A percentile compares a stretch with the other conserved stretches of the same genome.
phyloP scores from a whole-genome alignment of 1,139 yeast species.

The Blastobotrys indianensis region DNA sequence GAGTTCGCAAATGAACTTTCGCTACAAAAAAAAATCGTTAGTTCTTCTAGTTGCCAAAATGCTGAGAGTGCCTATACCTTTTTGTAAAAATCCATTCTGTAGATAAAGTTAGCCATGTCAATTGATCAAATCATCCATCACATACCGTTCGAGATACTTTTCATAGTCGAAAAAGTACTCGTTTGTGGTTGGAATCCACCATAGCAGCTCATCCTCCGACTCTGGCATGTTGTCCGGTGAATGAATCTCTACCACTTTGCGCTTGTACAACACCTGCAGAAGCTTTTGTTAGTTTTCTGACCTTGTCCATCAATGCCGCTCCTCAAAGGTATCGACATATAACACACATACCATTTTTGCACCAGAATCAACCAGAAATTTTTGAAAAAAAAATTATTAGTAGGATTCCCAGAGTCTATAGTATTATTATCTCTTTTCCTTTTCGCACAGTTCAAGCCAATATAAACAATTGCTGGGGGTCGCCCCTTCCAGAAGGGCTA shows the following conservation, averaged over 20 bases:
- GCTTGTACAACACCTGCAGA: constrained; percentile 30
- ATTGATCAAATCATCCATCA: not conserved
- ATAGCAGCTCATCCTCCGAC: constrained; percentile 38
- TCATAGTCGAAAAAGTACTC: constrained; percentile 83
- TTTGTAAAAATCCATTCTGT: constrained; percentile 36
- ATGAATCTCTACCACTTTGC: constrained; percentile 31
- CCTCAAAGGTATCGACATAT: too few relatives aligned
- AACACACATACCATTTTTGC: too few relatives aligned
- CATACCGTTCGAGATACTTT: constrained; percentile 50
- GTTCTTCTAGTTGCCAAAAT: not conserved
- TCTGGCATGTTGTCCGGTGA: constrained; percentile 25
- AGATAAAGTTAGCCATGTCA: not conserved
- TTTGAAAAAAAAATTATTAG: too few relatives aligned
- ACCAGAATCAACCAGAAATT: too few relatives aligned
- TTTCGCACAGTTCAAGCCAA: too few relatives aligned
- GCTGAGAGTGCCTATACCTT: constrained; percentile 17
- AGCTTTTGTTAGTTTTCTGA: too few relatives aligned
- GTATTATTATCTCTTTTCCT: too few relatives aligned
- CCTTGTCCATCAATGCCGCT: too few relatives aligned
- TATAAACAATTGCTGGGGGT: too few relatives aligned
- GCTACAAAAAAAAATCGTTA: constrained; percentile 34
- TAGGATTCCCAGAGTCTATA: too few relatives aligned
- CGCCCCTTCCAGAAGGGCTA: too few relatives aligned
- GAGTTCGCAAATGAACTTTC: constrained; percentile 89
- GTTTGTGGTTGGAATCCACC: constrained; percentile 74